Conservation (phyloP, 2,329 filamentous ascomycete genomes). For the Zasmidium cellare region DNA sequence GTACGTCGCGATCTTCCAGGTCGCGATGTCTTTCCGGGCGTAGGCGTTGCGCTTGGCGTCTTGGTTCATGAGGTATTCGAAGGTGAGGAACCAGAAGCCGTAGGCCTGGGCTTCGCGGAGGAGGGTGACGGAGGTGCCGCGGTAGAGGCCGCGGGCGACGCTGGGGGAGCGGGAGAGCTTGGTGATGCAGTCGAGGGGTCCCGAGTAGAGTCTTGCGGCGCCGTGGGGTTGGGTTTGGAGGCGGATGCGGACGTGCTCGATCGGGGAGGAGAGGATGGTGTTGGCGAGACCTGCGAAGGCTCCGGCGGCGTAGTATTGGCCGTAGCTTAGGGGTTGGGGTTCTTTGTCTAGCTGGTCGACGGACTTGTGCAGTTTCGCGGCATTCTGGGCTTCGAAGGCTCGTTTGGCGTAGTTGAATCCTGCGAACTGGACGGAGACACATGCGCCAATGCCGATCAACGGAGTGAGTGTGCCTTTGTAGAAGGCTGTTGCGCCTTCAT, state of each 20-base stretch:
- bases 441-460: constrained; percentile 92
- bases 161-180: constrained; percentile 73
- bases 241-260: constrained; percentile 95
- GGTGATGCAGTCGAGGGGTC: constrained; percentile 85
- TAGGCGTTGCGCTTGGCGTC: constrained; percentile 78
- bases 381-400: constrained; percentile 76
- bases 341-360: constrained; percentile 30
- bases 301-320: constrained; percentile 85
- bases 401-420: constrained; percentile 92
- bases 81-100: constrained; percentile 90
- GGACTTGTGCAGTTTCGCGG: constrained; percentile 35
- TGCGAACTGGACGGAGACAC: constrained; percentile 94
- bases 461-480: constrained; percentile 98
- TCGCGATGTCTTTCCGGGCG: constrained; percentile 74
- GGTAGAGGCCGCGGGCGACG: constrained; percentile 74
- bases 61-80: constrained; percentile 93
- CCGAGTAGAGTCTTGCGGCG: constrained; percentile 71
- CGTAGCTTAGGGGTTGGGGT: constrained; percentile 63
- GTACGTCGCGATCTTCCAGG: constrained; percentile 85
- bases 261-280: constrained; percentile 81
- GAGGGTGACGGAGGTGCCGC: constrained; percentile 82
- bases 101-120: constrained; percentile 91
- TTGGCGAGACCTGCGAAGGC: constrained; percentile 93
- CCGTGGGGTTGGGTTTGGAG: constrained; percentile 96
- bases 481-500: constrained; percentile 87